Evolutionary conservation across 306 rosid genomes (phyloP), one percentile per base, ranked within the genome.

Genomic region (Arachis stenosperma): DNA sequence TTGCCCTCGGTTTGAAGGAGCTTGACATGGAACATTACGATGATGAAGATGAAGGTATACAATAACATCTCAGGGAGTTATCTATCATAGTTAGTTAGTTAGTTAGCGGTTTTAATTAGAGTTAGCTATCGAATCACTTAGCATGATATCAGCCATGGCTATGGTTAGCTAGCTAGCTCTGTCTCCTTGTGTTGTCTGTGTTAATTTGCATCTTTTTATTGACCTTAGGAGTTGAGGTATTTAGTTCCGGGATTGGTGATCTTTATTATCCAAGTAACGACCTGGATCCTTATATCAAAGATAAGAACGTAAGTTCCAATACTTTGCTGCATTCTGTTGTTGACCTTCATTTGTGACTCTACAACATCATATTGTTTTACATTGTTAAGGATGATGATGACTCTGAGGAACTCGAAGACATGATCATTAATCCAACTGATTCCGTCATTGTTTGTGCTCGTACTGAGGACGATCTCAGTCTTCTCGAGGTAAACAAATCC

Each of bases 21-120:
- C 96, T 93, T 10, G 80, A 88, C 84, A 90, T 93, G 98, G 98
- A 90, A 6, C 27, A 79, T 71, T 93, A 90, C 48, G 92, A 93
- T 8, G 90, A 89, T 0, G 96, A 93, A 52, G 98, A 91, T 3
- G 88, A 93, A 29, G 97, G 97, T 79, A 37, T 56, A 29, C 13
- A n/a, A 48, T 48, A 12, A 48, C 54, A 14, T n/a, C n/a, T n/a
- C 7, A 52, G 57, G 3, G 17, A 5, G 27, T 48, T 48, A 48
- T 10, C 5, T 10, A 47, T 8, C 52, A 13, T 13, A 3, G 54
- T 9, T 9, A 48, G 53, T 13, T 5, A 13, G 8, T 46, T 46
- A 46, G 51, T 46, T 46, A 46, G 8, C n/a, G 12, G 13, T 8
- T 46, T 46, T 11, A 9, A 11, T 46, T 46, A 46, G 51, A 46